phyloP scores from a whole-genome alignment of 192 early-diverging fungal species.

The Gonapodya prolifera region DNA sequence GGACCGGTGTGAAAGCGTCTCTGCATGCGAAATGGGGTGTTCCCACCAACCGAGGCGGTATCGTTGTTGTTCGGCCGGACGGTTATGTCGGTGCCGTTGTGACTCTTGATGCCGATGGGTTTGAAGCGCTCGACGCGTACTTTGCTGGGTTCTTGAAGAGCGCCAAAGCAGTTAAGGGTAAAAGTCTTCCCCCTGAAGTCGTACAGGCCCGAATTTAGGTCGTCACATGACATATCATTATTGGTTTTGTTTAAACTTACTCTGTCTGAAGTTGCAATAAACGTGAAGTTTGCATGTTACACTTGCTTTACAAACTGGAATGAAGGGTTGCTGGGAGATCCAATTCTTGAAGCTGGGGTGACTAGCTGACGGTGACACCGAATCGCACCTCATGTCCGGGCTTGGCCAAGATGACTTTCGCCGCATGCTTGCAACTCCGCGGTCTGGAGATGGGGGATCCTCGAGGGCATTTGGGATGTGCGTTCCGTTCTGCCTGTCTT shows the following conservation, averaged over 20 bases:
- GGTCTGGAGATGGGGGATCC: conserved; percentile 19
- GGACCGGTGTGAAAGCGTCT: background rate
- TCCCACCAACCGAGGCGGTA: background rate
- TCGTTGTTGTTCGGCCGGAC: background rate
- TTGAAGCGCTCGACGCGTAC: background rate
- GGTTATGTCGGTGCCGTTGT: background rate
- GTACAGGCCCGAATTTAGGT: too few species aligned
- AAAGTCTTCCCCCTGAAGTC: too few species aligned
- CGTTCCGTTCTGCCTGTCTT: background rate
- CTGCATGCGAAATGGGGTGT: background rate
- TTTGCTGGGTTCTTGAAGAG: background rate
- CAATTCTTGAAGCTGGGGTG: too few species aligned
- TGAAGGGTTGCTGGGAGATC: too few species aligned
- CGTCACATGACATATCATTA: too few species aligned
- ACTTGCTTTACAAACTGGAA: too few species aligned
- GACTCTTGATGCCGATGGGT: background rate
- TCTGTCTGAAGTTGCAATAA: too few species aligned
- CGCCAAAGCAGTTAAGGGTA: too few species aligned
- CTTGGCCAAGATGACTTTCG: conserved; percentile 71
- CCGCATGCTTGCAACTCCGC: conserved; percentile 59
- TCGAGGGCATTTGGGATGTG: background rate
- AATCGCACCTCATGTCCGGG: conserved; percentile 18
- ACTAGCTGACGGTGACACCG: too few species aligned
- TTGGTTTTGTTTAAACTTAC: too few species aligned
- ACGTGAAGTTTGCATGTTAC: too few species aligned